phyloP scores from a whole-genome alignment of 2,329 filamentous ascomycete species.

The Fusarium foetens region DNA sequence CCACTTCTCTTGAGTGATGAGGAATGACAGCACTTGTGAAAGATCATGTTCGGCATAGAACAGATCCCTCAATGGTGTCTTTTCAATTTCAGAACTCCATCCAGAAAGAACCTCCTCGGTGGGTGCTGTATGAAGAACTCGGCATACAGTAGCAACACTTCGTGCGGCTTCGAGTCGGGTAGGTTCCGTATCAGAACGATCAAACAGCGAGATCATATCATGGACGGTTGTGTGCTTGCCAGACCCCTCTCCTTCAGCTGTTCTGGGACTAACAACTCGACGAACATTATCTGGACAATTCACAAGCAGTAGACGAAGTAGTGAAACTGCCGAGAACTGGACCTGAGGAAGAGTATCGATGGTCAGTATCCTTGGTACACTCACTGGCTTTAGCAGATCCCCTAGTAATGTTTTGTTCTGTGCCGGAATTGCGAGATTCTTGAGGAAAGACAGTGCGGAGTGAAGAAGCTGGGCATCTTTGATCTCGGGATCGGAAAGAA shows the following conservation, averaged over 20 bases:
- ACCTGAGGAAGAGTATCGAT: constrained; percentile 64
- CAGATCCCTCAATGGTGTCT: constrained; percentile 30
- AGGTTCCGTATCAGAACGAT: constrained; percentile 57
- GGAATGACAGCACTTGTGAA: constrained; percentile 57
- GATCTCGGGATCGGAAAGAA: constrained; percentile 56
- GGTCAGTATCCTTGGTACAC: constrained; percentile 65
- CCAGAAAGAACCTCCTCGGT: constrained; percentile 48
- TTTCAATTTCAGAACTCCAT: constrained; percentile 42
- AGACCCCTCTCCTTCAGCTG: constrained; percentile 44
- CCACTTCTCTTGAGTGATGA: constrained; percentile 68
- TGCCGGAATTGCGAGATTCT: constrained; percentile 70
- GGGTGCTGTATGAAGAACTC: constrained; percentile 61
- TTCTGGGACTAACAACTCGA: constrained; percentile 57
- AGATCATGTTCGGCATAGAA: constrained; percentile 62
- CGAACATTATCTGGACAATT: constrained; percentile 63
- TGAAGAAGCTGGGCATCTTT: constrained; percentile 65
- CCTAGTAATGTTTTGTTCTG: constrained; percentile 65
- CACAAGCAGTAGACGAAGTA: constrained; percentile 66
- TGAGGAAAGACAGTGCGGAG: constrained; percentile 68
- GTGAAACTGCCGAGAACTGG: constrained; percentile 68
- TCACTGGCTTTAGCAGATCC: constrained; percentile 55
- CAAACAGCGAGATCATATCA: constrained; percentile 52
- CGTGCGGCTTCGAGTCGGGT: constrained; percentile 70
- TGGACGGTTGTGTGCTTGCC: constrained; percentile 49
- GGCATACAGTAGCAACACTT: constrained; percentile 62